A percentile compares a stretch with the other conserved stretches of the same genome.
Evolutionary conservation across 257 asterid species (phyloP).

Genomic region (Jacaranda copaia): DNA sequence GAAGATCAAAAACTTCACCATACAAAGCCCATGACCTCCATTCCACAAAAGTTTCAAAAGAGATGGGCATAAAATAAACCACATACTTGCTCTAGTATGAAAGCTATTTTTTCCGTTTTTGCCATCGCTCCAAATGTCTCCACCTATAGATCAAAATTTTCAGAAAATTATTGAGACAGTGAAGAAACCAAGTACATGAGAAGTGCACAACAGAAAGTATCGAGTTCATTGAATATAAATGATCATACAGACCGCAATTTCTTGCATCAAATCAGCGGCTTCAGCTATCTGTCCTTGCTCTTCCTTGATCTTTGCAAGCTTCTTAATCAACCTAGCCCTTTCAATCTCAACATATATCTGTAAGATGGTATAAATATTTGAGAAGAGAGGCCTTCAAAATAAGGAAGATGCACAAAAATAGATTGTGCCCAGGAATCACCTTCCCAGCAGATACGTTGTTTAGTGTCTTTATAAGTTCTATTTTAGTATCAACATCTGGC

Average conservation of each 20-base stretch:
- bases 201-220: background rate
- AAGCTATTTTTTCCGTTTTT: constrained; percentile 95
- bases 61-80: constrained; percentile 27
- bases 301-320: constrained; percentile 91
- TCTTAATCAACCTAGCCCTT: constrained; percentile 94
- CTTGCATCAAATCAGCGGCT: constrained; percentile 99
- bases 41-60: constrained; percentile 27
- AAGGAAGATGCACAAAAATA: background rate
- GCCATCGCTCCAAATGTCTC: constrained; percentile 99
- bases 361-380: background rate
- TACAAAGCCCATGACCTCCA: background rate
- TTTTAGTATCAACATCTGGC: constrained; percentile 86
- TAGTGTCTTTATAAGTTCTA: constrained; percentile 89
- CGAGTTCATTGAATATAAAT: background rate
- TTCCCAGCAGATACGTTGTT: constrained; percentile 95
- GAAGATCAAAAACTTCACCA: constrained; percentile 29
- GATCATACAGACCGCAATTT: constrained; percentile 84
- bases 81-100: constrained; percentile 94
- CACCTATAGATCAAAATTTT: constrained; percentile 57
- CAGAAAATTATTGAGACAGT: constrained; percentile 5
- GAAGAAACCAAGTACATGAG: background rate
- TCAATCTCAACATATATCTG: constrained; percentile 99
- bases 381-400: background rate
- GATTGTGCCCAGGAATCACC: constrained; percentile 49
- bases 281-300: constrained; percentile 89